phyloP scores from a whole-genome alignment of 371 early-diverging fungal species.

The Funneliformis caledonium region DNA sequence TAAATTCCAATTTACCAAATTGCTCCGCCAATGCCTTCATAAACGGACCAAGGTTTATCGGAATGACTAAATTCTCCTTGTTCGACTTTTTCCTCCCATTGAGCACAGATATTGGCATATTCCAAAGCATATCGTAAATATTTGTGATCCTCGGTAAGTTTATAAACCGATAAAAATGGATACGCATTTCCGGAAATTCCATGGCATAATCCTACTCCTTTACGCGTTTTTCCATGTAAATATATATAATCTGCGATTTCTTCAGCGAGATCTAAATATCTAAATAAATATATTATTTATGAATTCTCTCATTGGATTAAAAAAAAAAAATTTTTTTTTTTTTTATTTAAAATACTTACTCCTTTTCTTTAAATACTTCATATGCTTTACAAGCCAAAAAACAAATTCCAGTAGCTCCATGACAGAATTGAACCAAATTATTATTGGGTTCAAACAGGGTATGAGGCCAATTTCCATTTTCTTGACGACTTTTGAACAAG shows the following conservation, averaged over 20 bases:
- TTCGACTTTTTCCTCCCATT: conserved; percentile 23
- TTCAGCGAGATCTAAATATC: conserved; percentile 19
- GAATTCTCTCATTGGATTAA: not conserved
- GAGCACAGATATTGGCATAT: conserved; percentile 5
- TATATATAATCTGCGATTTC: conserved; percentile 12
- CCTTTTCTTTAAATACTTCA: conserved; percentile 24
- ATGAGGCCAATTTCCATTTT: conserved; percentile 23
- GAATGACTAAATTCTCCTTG: conserved; percentile 22
- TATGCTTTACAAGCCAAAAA: conserved; percentile 36
- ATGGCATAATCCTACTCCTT: conserved; percentile 38
- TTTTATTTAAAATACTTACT: not conserved
- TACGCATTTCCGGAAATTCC: conserved; percentile 39
- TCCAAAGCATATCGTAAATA: conserved; percentile 24
- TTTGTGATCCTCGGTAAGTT: conserved; percentile 20
- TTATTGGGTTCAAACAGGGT: not conserved
- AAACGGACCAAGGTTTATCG: conserved; percentile 35
- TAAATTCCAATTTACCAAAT: not conserved
- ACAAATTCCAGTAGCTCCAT: conserved; percentile 40
- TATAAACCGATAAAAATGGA: conserved; percentile 4
- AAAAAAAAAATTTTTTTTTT: not conserved
- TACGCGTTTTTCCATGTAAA: conserved; percentile 4
- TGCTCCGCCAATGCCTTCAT: conserved; percentile 31
- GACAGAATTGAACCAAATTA: conserved; percentile 35
- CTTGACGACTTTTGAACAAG: not conserved
- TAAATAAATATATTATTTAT: not conserved